phyloP scores from a whole-genome alignment of 768 basidiomycete species.

The Phylloporus sp. region DNA sequence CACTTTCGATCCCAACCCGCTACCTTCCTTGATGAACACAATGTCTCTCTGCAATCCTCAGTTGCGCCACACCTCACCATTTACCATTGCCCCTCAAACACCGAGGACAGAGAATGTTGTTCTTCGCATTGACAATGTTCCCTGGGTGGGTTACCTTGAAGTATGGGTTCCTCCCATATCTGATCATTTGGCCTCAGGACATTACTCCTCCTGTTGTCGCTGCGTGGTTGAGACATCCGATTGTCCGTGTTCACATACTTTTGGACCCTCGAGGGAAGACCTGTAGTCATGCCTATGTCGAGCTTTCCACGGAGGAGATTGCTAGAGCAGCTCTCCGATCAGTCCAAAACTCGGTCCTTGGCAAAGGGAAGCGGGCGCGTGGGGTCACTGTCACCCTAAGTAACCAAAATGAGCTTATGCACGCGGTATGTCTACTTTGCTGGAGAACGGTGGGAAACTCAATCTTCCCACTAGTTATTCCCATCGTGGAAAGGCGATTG shows the following conservation, averaged over 20 bases:
- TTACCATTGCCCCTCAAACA: conserved; percentile 6
- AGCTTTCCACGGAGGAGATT: conserved; percentile 55
- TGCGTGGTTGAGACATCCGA: conserved; percentile 64
- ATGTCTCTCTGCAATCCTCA: conserved; percentile 28
- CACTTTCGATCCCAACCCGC: conserved; percentile 19
- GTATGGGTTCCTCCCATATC: neutral
- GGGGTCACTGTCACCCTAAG: conserved; percentile 82
- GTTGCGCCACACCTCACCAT: conserved; percentile 11
- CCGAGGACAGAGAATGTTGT: conserved; percentile 46
- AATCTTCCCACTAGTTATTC: conserved; percentile 50
- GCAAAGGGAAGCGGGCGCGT: conserved; percentile 70
- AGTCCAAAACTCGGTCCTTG: conserved; percentile 52
- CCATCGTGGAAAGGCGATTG: conserved; percentile 77
- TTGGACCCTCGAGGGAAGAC: conserved; percentile 82
- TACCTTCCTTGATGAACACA: conserved; percentile 33
- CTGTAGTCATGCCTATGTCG: conserved; percentile 77
- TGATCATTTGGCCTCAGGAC: conserved; percentile 45
- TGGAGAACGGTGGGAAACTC: neutral
- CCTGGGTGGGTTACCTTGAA: conserved; percentile 56
- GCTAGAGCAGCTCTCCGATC: conserved; percentile 66
- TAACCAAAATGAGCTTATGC: conserved; percentile 77
- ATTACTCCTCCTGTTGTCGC: conserved; percentile 73
- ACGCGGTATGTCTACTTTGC: conserved; percentile 43
- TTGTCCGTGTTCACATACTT: conserved; percentile 64
- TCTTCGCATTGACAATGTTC: conserved; percentile 82